Percentiles rank a stretch among this genome's conserved stretches.
Conservation (phyloP, 305 asterid species). For the Fraxinus greggii region DNA sequence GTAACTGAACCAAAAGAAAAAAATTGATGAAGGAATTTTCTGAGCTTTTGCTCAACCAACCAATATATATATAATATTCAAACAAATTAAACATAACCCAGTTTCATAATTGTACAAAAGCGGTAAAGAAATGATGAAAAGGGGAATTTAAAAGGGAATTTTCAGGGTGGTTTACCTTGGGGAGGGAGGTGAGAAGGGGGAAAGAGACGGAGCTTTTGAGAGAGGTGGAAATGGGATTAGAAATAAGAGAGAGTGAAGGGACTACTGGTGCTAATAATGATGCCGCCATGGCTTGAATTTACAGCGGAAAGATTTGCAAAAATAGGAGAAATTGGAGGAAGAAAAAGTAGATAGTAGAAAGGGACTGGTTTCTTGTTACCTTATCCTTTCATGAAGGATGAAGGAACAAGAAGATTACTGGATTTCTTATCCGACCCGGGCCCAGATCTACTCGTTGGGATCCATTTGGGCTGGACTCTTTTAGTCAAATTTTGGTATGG, state of each 20-base stretch:
- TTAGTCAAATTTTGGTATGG: background rate
- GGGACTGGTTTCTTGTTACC: background rate
- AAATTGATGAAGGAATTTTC: background rate
- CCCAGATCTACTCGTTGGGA: background rate
- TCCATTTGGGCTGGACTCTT: background rate
- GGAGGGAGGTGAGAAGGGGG: slow-evolving; percentile 32
- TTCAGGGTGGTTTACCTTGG: slow-evolving; percentile 40
- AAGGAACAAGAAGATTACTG: background rate
- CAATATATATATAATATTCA: background rate
- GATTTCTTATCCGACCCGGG: background rate
- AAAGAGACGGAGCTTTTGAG: slow-evolving; percentile 46
- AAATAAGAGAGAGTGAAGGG: slow-evolving; percentile 64
- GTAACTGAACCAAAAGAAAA: background rate
- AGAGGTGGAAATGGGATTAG: slow-evolving; percentile 38
- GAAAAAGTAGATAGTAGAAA: background rate
- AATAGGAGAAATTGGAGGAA: background rate
- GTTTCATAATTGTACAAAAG: background rate
- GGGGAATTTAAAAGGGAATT: background rate
- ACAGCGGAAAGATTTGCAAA: background rate
- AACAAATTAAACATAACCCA: background rate
- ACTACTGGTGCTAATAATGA: slow-evolving; percentile 61
- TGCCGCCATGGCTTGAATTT: slow-evolving; percentile 51
- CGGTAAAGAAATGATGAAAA: background rate
- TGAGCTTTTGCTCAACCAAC: background rate
- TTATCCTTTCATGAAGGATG: background rate